Conservation (phyloP, 768 basidiomycete species). For the Glaciozyma antarctica region DNA sequence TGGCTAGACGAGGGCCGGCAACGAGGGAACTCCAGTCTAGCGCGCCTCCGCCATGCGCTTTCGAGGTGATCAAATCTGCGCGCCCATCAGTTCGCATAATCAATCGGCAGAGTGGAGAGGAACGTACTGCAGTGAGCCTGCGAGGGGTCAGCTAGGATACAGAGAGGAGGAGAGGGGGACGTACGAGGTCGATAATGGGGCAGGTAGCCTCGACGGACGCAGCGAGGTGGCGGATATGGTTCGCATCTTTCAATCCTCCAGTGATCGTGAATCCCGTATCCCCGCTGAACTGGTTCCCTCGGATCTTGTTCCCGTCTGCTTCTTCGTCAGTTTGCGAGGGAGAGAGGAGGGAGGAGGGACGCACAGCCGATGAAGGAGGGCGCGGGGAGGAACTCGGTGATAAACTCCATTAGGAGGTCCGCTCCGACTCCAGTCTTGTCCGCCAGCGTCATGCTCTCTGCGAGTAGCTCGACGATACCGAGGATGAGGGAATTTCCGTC, state of each 20-base stretch:
- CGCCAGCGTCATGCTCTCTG: constrained; percentile 73
- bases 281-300: constrained; percentile 64
- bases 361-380: constrained; percentile 14
- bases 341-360: too few relatives aligned
- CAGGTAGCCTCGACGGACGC: constrained; percentile 10
- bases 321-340: background rate
- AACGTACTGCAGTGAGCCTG: background rate
- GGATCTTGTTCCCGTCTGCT: constrained; percentile 56
- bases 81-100: constrained; percentile 46
- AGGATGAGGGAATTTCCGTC: constrained; percentile 61
- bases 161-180: background rate
- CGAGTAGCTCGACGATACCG: constrained; percentile 57
- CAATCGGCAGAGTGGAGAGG: too few relatives aligned
- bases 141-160: background rate
- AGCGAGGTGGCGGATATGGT: constrained; percentile 48
- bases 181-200: constrained; percentile 38
- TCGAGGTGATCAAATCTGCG: constrained; percentile 67
- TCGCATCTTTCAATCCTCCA: constrained; percentile 79
- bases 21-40: constrained; percentile 79
- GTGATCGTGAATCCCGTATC: constrained; percentile 60
- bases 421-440: constrained; percentile 73
- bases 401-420: constrained; percentile 47
- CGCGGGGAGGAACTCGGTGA: constrained; percentile 56
- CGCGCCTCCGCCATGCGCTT: constrained; percentile 59
- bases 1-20: constrained; percentile 64